Conservation (phyloP, 2,329 filamentous ascomycete species). For the Emericellopsis atlantica region DNA sequence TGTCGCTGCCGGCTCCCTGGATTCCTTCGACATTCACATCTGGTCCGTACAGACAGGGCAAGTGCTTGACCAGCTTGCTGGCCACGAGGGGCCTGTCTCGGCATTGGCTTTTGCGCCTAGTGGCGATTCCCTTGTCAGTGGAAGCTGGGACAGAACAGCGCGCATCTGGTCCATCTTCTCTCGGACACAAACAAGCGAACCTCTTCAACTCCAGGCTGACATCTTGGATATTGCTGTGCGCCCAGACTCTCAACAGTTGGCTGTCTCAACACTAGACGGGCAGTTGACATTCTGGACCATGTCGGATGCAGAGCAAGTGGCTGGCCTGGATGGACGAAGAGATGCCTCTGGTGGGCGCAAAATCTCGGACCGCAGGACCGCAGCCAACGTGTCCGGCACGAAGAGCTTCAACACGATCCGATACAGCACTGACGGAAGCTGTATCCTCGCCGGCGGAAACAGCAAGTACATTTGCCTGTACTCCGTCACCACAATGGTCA, state of each 20-base stretch:
- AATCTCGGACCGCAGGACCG: slow-evolving; percentile 74
- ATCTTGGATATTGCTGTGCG: slow-evolving; percentile 77
- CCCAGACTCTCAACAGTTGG: slow-evolving; percentile 82
- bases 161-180: slow-evolving; percentile 94
- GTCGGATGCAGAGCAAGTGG: slow-evolving; percentile 73
- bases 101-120: slow-evolving; percentile 81
- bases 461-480: slow-evolving; percentile 99
- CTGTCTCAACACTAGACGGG: slow-evolving; percentile 84
- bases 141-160: slow-evolving; percentile 93
- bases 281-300: slow-evolving; percentile 94
- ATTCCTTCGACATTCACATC: slow-evolving; percentile 94
- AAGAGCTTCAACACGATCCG: slow-evolving; percentile 82
- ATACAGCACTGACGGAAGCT: slow-evolving; percentile 87
- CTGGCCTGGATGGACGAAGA: slow-evolving; percentile 76
- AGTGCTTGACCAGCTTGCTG: slow-evolving; percentile 77
- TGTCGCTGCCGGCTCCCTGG: slow-evolving; percentile 85
- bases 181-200: slow-evolving; percentile 88
- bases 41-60: slow-evolving; percentile 99
- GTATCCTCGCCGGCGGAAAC: slow-evolving; percentile 81
- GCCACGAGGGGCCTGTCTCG: slow-evolving; percentile 89
- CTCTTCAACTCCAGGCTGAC: slow-evolving; percentile 82
- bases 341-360: slow-evolving; percentile 91
- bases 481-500: slow-evolving; percentile 80
- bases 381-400: slow-evolving; percentile 79
- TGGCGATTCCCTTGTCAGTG: slow-evolving; percentile 71